These are phyloP conservation scores for Aspergillus diversus DNA, from an alignment of 495 filamentous ascomycete genomes.

Conservation along the genomic window DNA sequence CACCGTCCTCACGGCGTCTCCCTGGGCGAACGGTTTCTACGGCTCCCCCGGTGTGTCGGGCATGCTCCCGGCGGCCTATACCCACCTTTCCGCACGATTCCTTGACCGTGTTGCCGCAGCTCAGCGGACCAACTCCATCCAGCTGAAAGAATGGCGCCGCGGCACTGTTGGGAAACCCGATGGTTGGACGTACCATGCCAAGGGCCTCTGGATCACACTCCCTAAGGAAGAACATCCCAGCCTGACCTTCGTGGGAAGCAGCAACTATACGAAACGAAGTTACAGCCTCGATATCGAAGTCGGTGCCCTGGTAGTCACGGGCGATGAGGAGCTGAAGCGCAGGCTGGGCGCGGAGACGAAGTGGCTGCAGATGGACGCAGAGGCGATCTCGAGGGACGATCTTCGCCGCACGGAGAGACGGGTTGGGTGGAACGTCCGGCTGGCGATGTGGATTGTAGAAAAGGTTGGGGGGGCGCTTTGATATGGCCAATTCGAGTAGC, in stretches of 20 bases:
- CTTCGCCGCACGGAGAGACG: slow-evolving; percentile 78
- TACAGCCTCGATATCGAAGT: slow-evolving; percentile 91
- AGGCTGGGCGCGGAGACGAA: slow-evolving; percentile 76
- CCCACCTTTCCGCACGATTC: slow-evolving; percentile 81
- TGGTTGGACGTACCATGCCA: slow-evolving; percentile 98
- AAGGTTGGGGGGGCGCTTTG: slow-evolving; percentile 71
- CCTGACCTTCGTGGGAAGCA: slow-evolving; percentile 83
- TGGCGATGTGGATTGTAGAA: slow-evolving; percentile 89
- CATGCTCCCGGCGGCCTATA: slow-evolving; percentile 90
- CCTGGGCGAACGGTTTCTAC: slow-evolving; percentile 94
- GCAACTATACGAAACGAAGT: slow-evolving; percentile 94
- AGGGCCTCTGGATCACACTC: slow-evolving; percentile 91
- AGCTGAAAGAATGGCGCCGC: slow-evolving; percentile 84
- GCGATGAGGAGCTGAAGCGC: slow-evolving; percentile 71
- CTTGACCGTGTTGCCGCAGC: slow-evolving; percentile 67
- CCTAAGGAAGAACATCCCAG: slow-evolving; percentile 63
- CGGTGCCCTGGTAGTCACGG: slow-evolving; percentile 82
- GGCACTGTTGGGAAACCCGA: slow-evolving; percentile 77
- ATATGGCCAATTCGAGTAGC: background rate
- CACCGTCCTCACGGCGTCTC: slow-evolving; percentile 91
- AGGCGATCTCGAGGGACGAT: slow-evolving; percentile 68
- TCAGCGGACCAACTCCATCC: slow-evolving; percentile 63
- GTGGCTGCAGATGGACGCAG: slow-evolving; percentile 75
- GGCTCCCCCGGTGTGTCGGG: slow-evolving; percentile 84
- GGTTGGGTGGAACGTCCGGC: slow-evolving; percentile 80